Evolutionary conservation across 2,329 filamentous ascomycete species (phyloP).

Genomic region (Huntiella decipiens): DNA sequence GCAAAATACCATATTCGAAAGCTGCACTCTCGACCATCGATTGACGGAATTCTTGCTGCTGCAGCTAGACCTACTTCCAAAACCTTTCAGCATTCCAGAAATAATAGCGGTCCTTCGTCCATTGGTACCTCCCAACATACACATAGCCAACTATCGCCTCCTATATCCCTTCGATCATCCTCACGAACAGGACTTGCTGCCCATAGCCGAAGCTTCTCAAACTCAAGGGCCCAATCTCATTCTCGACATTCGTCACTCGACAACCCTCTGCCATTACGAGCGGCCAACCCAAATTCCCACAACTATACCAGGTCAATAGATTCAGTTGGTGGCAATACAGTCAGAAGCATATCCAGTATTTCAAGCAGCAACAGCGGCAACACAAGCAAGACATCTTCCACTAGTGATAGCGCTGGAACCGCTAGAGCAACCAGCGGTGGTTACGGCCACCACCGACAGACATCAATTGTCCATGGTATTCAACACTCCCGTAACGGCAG

Average conservation of each 20-base stretch:
- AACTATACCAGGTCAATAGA: slow-evolving; percentile 22
- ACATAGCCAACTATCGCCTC: neutral
- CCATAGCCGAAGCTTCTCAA: slow-evolving; percentile 16
- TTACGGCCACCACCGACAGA: slow-evolving; percentile 86
- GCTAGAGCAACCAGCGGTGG: slow-evolving; percentile 29
- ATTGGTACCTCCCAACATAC: neutral
- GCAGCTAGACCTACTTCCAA: neutral
- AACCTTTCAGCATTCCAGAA: neutral
- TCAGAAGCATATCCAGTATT: neutral
- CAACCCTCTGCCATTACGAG: slow-evolving; percentile 23
- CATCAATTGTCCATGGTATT: slow-evolving; percentile 90
- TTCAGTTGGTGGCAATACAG: slow-evolving; percentile 16
- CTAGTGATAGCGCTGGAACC: slow-evolving; percentile 11
- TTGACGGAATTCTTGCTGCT: slow-evolving; percentile 1
- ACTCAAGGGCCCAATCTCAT: slow-evolving; percentile 31
- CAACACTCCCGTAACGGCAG: slow-evolving; percentile 87
- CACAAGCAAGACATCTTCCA: neutral
- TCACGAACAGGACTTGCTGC: slow-evolving; percentile 17
- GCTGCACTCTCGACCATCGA: neutral
- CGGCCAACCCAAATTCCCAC: slow-evolving; percentile 14
- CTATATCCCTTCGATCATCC: neutral
- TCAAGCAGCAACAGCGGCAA: neutral
- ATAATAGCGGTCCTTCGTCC: neutral
- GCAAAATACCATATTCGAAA: too few species aligned
- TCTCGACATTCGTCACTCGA: slow-evolving; percentile 41